phyloP scores from a whole-genome alignment of 2,329 filamentous ascomycete genomes.

The Didymella sp. region DNA sequence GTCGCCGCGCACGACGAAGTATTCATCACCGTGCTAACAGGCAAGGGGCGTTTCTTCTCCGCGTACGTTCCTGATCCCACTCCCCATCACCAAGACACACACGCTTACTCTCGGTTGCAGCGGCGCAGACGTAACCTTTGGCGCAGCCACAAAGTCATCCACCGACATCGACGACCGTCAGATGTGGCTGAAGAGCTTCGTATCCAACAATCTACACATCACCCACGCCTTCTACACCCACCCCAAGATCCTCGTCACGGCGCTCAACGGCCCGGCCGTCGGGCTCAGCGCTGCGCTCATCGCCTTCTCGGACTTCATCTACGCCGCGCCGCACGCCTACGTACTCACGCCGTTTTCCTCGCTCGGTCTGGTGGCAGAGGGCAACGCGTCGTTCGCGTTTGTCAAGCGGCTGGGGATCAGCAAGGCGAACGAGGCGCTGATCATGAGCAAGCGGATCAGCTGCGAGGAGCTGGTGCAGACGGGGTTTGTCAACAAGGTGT shows the following conservation, averaged over 20 bases:
- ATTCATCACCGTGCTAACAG: constrained; percentile 83
- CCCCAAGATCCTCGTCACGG: constrained; percentile 89
- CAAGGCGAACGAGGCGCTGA: constrained; percentile 88
- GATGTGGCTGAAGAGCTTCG: constrained; percentile 75
- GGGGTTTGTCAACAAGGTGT: constrained; percentile 87
- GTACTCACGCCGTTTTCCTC: constrained; percentile 91
- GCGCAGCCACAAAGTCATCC: constrained; percentile 48
- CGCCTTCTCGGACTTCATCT: constrained; percentile 90
- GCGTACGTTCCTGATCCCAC: too few relatives aligned
- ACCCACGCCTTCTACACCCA: constrained; percentile 91
- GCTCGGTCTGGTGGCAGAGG: constrained; percentile 88
- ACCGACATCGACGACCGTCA: constrained; percentile 52
- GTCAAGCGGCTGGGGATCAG: constrained; percentile 79
- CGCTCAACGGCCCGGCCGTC: constrained; percentile 89
- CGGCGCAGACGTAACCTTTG: constrained; percentile 77
- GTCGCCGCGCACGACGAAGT: constrained; percentile 81
- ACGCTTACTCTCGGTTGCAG: too few relatives aligned
- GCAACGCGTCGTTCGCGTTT: constrained; percentile 78
- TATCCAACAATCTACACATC: constrained; percentile 85
- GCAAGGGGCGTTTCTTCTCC: constrained; percentile 82
- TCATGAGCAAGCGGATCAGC: constrained; percentile 82
- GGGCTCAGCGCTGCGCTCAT: constrained; percentile 86
- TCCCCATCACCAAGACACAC: too few relatives aligned
- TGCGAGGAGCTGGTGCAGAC: constrained; percentile 74
- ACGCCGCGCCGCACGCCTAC: constrained; percentile 79